Conservation (phyloP, 768 basidiomycete species). For the Hygrocybe coccinea region DNA sequence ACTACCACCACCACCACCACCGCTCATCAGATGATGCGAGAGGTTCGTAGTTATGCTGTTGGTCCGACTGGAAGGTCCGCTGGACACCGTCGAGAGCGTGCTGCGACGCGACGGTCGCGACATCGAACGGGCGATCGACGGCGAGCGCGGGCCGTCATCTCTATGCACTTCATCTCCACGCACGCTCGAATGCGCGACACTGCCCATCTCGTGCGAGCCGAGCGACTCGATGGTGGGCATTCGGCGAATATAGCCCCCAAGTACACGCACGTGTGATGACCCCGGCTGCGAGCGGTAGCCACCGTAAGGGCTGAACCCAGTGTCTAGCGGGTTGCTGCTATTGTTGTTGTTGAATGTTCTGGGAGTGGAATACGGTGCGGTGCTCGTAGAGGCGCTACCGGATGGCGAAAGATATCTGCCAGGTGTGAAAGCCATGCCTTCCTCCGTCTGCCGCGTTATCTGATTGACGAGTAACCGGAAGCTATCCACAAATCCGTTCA, state of each 20-base stretch:
- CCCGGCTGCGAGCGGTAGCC: conserved; percentile 35
- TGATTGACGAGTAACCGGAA: conserved; percentile 50
- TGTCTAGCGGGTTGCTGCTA: conserved; percentile 17
- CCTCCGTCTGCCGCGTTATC: conserved; percentile 50
- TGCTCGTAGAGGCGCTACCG: neutral
- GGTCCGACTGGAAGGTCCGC: too few species aligned
- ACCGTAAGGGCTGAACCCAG: conserved; percentile 7
- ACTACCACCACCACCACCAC: too few species aligned
- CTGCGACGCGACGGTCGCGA: too few species aligned
- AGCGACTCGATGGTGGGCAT: conserved; percentile 82
- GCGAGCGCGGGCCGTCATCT: too few species aligned
- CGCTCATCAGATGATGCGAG: too few species aligned
- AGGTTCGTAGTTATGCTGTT: too few species aligned
- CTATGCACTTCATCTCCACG: neutral
- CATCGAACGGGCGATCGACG: too few species aligned
- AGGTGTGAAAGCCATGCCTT: conserved; percentile 35
- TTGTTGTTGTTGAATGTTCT: neutral
- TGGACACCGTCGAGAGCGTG: too few species aligned
- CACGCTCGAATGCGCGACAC: neutral
- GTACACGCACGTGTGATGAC: conserved; percentile 50
- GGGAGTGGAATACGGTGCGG: conserved; percentile 1
- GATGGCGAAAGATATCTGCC: conserved; percentile 15
- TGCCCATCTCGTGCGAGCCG: conserved; percentile 52
- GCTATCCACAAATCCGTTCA: conserved; percentile 43
- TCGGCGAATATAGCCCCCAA: conserved; percentile 61